phyloP scores from a whole-genome alignment of 2,329 filamentous ascomycete species.

The Bipolaris oryzae region DNA sequence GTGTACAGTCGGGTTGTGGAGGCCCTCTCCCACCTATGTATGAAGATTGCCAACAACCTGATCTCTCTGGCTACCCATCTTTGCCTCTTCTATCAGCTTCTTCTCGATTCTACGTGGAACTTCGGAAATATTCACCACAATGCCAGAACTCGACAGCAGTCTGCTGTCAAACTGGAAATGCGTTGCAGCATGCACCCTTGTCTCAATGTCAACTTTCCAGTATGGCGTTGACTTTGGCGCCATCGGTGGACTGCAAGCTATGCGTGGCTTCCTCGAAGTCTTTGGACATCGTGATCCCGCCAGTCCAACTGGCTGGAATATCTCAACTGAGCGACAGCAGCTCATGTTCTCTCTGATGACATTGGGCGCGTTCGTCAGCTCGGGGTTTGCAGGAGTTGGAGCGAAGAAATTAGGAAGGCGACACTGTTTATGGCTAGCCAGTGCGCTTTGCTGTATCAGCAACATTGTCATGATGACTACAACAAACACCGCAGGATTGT shows the following conservation, averaged over 20 bases:
- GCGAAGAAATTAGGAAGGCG: constrained; percentile 50
- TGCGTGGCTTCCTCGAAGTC: constrained; percentile 56
- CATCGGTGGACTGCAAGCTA: constrained; percentile 59
- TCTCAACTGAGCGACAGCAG: constrained; percentile 50
- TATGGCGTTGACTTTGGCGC: constrained; percentile 61
- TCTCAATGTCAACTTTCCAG: constrained; percentile 59
- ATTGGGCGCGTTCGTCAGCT: constrained; percentile 53
- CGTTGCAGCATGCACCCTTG: constrained; percentile 55
- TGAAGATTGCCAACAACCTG: background rate
- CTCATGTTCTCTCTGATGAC: constrained; percentile 56
- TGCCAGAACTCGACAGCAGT: constrained; percentile 31
- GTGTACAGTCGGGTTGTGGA: background rate
- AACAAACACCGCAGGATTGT: constrained; percentile 58
- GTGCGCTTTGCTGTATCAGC: constrained; percentile 55
- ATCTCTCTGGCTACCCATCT: background rate
- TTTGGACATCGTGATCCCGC: constrained; percentile 41
- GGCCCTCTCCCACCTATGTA: too few relatives aligned
- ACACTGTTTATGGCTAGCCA: constrained; percentile 56
- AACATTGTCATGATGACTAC: constrained; percentile 62
- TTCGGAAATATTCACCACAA: constrained; percentile 15
- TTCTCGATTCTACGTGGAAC: background rate
- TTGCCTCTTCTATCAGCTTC: background rate
- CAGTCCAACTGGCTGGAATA: constrained; percentile 53
- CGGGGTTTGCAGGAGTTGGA: constrained; percentile 45
- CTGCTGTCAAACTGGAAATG: constrained; percentile 56